phyloP scores from a whole-genome alignment of 1,139 yeast genomes.

The Blastobotrys serpentis region DNA sequence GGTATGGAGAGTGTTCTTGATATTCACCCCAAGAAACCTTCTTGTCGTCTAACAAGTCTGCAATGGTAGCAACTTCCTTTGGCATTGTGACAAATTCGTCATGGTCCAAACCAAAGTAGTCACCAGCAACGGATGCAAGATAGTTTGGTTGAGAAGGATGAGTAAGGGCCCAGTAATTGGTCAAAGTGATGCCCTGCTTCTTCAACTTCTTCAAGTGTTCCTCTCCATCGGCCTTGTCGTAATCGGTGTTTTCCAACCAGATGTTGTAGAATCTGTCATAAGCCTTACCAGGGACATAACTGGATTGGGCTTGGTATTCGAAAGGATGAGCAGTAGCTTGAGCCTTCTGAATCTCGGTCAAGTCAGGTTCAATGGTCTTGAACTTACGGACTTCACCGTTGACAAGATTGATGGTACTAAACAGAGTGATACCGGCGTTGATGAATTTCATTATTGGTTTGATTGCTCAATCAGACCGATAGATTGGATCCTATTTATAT shows the following conservation, averaged over 20 bases:
- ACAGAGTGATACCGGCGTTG: conserved; percentile 20
- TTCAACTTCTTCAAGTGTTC: conserved; percentile 44
- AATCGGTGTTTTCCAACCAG: conserved; percentile 52
- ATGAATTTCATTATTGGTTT: conserved; percentile 11
- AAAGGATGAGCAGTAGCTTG: conserved; percentile 45
- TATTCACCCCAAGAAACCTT: conserved; percentile 52
- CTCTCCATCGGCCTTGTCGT: conserved; percentile 48
- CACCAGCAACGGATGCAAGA: conserved; percentile 49
- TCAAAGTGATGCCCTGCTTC: conserved; percentile 44
- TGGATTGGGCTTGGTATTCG: conserved; percentile 32
- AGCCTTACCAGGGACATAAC: conserved; percentile 42
- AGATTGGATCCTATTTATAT: not conserved
- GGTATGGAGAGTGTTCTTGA: conserved; percentile 50
- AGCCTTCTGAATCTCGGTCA: conserved; percentile 40
- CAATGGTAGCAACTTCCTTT: conserved; percentile 46
- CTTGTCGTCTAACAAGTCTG: conserved; percentile 46
- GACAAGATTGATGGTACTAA: conserved; percentile 21
- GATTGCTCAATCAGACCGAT: not conserved
- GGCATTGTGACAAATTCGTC: conserved; percentile 48
- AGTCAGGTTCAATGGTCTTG: conserved; percentile 40
- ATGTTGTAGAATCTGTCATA: conserved; percentile 47
- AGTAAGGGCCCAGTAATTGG: conserved; percentile 50
- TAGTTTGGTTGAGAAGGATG: conserved; percentile 56
- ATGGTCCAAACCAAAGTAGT: conserved; percentile 46
- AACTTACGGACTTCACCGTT: conserved; percentile 34